Percentiles rank a stretch among this genome's conserved stretches.
Conservation (phyloP, 2,329 filamentous ascomycete genomes). For the Sporothrix brasiliensis region DNA sequence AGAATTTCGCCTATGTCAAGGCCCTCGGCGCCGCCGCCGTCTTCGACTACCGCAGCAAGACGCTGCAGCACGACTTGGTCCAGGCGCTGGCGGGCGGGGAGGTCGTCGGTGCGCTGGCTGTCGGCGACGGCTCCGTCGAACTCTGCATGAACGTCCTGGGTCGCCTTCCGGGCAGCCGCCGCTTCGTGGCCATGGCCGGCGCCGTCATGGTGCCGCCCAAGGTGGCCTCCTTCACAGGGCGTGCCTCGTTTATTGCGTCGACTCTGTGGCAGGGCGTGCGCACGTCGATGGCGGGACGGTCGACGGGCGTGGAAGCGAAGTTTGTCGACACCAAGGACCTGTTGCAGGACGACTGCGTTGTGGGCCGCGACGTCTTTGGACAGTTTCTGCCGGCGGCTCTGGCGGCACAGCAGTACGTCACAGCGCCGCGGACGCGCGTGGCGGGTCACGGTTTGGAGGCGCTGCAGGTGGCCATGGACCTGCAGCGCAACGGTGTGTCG, state of each 20-base stretch:
- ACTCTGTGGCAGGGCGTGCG: neutral
- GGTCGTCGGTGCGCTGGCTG: constrained; percentile 33
- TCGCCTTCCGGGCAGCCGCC: constrained; percentile 17
- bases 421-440: constrained; percentile 39
- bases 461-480: constrained; percentile 41
- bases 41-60: constrained; percentile 45
- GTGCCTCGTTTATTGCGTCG: neutral
- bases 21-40: constrained; percentile 45
- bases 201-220: constrained; percentile 11
- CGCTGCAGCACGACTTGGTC: constrained; percentile 35
- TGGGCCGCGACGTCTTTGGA: neutral
- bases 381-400: constrained; percentile 32
- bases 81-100: neutral
- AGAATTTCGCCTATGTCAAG: constrained; percentile 43
- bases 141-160: constrained; percentile 24
- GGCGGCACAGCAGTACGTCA: constrained; percentile 37
- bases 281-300: neutral
- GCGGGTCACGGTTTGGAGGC: constrained; percentile 41
- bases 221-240: neutral
- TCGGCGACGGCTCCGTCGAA: constrained; percentile 30
- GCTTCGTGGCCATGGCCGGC: constrained; percentile 32
- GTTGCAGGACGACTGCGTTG: neutral
- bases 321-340: constrained; percentile 28
- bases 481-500: constrained; percentile 43
- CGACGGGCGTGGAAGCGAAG: neutral